These are phyloP conservation scores for Deakozyma indianensis DNA, from an alignment of 805 yeast species.

Conservation along the genomic window DNA sequence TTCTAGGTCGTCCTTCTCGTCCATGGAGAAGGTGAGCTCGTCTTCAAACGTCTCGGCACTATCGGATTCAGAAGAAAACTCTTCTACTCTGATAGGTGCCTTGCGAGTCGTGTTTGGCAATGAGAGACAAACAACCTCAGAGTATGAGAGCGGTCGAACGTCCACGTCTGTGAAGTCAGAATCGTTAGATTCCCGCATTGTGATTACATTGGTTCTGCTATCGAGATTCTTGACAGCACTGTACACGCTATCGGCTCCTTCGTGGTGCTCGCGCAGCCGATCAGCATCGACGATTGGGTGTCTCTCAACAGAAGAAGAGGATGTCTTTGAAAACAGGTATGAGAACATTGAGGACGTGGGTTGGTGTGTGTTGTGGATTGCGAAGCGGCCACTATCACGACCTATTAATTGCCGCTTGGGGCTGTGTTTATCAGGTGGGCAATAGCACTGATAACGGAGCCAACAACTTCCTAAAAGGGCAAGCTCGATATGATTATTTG, in stretches of 20 bases:
- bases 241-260: neutral
- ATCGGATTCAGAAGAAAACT: neutral
- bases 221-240: neutral
- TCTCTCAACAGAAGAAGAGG: constrained; percentile 1
- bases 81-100: neutral
- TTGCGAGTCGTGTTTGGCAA: neutral
- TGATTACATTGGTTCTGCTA: constrained; percentile 8
- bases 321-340: constrained; percentile 5
- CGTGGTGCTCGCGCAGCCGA: neutral
- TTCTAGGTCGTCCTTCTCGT: constrained; percentile 10
- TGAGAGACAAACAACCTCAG: constrained; percentile 31
- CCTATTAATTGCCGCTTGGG: neutral
- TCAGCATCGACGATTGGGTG: neutral
- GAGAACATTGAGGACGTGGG: constrained; percentile 2
- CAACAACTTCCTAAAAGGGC: too few relatives aligned
- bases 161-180: constrained; percentile 33
- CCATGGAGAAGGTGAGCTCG: neutral
- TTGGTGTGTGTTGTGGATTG: neutral
- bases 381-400: neutral
- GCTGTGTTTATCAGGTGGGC: neutral
- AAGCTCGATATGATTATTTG: too few relatives aligned
- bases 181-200: constrained; percentile 11
- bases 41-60: neutral
- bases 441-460: neutral
- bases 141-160: constrained; percentile 35